These are phyloP conservation scores for Colletotrichum sublineola DNA, from an alignment of 2,329 filamentous ascomycete genomes.

Conservation along the genomic window DNA sequence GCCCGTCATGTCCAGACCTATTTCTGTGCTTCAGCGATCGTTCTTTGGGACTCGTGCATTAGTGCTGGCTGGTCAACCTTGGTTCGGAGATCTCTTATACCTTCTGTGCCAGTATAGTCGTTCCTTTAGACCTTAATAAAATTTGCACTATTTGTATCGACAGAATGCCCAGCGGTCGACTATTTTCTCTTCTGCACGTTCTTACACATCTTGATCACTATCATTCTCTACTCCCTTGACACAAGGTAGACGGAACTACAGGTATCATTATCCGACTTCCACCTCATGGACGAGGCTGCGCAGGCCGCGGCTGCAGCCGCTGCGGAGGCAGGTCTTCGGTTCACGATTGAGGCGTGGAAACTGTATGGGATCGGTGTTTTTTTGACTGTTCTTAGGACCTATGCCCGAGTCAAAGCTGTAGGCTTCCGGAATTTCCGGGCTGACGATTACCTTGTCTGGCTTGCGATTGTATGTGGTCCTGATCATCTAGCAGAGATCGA, in stretches of 20 bases:
- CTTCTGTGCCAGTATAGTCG: neutral
- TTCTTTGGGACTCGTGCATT: neutral
- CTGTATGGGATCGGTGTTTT: slow-evolving; percentile 47
- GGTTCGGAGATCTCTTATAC: neutral
- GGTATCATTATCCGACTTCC: slow-evolving; percentile 5
- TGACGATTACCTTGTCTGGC: slow-evolving; percentile 50
- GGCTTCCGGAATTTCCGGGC: slow-evolving; percentile 46
- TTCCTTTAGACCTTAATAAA: neutral
- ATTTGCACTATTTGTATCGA: slow-evolving; percentile 13
- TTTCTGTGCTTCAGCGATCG: neutral
- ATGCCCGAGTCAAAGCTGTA: slow-evolving; percentile 47
- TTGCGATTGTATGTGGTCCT: slow-evolving; percentile 38
- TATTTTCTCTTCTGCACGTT: neutral
- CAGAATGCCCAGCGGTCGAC: neutral
- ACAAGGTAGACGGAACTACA: neutral
- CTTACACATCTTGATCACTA: neutral
- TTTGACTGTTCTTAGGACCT: slow-evolving; percentile 48
- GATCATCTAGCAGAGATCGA: neutral
- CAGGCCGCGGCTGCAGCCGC: slow-evolving; percentile 45
- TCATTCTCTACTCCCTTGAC: neutral
- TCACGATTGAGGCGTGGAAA: slow-evolving; percentile 47
- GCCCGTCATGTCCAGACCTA: slow-evolving; percentile 15
- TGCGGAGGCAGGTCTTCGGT: slow-evolving; percentile 42
- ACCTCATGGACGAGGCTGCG: slow-evolving; percentile 36
- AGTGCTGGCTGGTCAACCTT: slow-evolving; percentile 3